Base-by-base conservation (phyloP, 352 stramenopile genomes). In the Blastocystis sp. region DNA sequence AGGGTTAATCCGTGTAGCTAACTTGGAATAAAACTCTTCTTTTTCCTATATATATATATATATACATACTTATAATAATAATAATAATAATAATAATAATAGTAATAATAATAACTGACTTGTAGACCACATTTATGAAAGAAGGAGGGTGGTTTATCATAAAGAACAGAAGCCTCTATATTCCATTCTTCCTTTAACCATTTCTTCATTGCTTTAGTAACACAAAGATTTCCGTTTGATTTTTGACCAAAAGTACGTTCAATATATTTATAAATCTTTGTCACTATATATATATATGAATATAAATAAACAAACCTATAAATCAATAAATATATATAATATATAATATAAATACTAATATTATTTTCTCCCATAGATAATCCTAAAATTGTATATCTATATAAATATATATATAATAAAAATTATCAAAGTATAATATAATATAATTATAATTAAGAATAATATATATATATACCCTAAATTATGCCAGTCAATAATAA, bases 401-500 rank as follows among this genome's bases (percentile, higher is more conserved):
- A n/a, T n/a, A n/a, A n/a, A n/a, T n/a, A n/a, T n/a, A n/a, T n/a
- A n/a, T n/a, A n/a, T n/a, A n/a, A n/a, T n/a, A n/a, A n/a, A n/a
- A n/a, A n/a, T n/a, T n/a, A n/a, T n/a, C n/a, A n/a, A n/a, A n/a
- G n/a, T n/a, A n/a, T n/a, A n/a, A n/a, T n/a, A n/a, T n/a, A n/a
- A n/a, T n/a, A n/a, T n/a, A n/a, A 1, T 34, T 55, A 13, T 6
- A n/a, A 39, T 28, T 40, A 4, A 41, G 28, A 42, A 28, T 18
- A 4, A 5, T 13, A n/a, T 24, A 16, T 23, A 55, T 0, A 2
- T 13, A 49, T 52, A 62, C 25, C 89, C 91, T 30, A 99, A 69
- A 74, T 99, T 99, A 72, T 99, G 91, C 91, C 91, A 98, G 70
- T 99, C 91, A 65, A 96, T 86, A 10, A 97, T 76, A 44, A 98